Evolutionary conservation across 495 filamentous ascomycete genomes (phyloP).

Genomic region (Lophiotrema nucula): DNA sequence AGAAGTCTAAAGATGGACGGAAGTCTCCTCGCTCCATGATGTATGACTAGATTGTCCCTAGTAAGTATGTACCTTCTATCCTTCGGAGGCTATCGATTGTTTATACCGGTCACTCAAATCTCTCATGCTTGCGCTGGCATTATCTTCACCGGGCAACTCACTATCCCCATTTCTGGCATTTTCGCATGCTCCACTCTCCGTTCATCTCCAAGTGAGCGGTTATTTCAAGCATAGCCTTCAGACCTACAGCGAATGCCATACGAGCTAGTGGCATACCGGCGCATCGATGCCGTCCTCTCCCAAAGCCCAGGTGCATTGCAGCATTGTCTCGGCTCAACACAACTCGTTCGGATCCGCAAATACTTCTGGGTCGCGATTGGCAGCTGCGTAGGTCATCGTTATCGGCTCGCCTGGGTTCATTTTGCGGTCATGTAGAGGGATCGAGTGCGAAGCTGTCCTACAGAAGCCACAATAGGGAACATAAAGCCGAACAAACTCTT

Average conservation of each 20-base stretch:
- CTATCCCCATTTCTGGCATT: constrained; percentile 30
- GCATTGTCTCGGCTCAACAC: constrained; percentile 16
- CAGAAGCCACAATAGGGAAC: constrained; percentile 14
- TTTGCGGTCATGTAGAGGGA: constrained; percentile 3
- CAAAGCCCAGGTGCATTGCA: constrained; percentile 17
- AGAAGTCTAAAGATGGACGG: no score
- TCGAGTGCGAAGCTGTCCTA: not conserved
- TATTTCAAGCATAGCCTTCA: constrained; percentile 5
- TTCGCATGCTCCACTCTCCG: constrained; percentile 20
- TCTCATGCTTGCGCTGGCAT: no score
- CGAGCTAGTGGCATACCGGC: constrained; percentile 23
- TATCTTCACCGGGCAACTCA: constrained; percentile 22
- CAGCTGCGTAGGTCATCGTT: constrained; percentile 16
- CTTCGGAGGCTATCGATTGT: no score
- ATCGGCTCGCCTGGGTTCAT: constrained; percentile 8
- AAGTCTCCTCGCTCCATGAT: no score
- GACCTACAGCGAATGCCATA: constrained; percentile 6
- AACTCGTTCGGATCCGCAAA: constrained; percentile 15
- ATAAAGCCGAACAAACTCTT: constrained; percentile 18
- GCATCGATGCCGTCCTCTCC: constrained; percentile 22
- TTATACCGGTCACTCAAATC: no score
- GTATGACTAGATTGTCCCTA: no score
- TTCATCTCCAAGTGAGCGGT: constrained; percentile 5
- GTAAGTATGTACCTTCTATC: no score
- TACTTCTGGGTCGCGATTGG: constrained; percentile 9